Evolutionary conservation across 2,329 filamentous ascomycete genomes (phyloP), one percentile per base, ranked within the genome.

Genomic region (Calonectria ilicicola): DNA sequence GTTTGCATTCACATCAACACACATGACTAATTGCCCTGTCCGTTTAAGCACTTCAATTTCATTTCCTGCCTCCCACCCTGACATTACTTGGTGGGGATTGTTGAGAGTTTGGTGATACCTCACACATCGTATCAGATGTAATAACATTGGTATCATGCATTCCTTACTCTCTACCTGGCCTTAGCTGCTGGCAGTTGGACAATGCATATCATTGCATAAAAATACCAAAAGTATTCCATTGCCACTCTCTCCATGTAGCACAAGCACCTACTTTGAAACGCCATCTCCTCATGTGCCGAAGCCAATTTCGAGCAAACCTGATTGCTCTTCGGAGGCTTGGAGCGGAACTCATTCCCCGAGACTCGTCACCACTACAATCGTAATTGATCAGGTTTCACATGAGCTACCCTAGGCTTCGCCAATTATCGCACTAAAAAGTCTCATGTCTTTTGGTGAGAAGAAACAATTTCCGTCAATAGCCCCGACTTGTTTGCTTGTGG

Each of bases 331-430:
- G 26, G 66, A 53, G 19, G 26, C 15, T 44, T n/a, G 51, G 65
- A 60, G 51, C 65, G 40, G 51, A 60, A 7, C 27, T 21, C 40
- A 23, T 40, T 53, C 66, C 66, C 66, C 56, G 44, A 68, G 56
- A 53, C 66, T 68, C 32, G 29, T n/a, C 53, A 60, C 53, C 26
- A 53, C 27, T 17, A 19, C 29, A 19, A n/a, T 15, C 17, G 51
- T 46, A 58, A 44, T 26, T 19, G 5, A 35, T n/a, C 21, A 40
- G 2, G 32, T 40, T 40, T 6, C 17, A n/a, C 46, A n/a, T 9
- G 15, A 27, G 10, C 58, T 46, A 29, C 9, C 4, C 23, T 8
- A 63, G 42, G 14, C 35, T 7, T 60, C 32, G 21, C 53, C 5
- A 38, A 60, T 26, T 19, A 26, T 27, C 15, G 19, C 21, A 27